These are phyloP conservation scores for Fusarium camptoceras DNA, from an alignment of 2,329 filamentous ascomycete species.

Conservation along the genomic window DNA sequence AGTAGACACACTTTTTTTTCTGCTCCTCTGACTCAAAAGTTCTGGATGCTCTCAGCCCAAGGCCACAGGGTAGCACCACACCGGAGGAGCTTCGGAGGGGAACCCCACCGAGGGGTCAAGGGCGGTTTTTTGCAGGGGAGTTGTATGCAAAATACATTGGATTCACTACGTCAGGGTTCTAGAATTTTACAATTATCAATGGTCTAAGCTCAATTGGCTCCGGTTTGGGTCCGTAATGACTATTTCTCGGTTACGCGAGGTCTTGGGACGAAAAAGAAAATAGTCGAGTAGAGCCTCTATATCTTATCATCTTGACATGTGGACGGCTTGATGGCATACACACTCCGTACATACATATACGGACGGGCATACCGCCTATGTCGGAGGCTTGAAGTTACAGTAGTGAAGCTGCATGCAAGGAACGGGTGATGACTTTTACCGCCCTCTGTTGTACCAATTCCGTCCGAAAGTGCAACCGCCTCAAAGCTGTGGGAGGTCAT, in stretches of 20 bases:
- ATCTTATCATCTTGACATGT: neutral
- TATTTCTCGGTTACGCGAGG: constrained; percentile 18
- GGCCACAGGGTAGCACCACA: constrained; percentile 13
- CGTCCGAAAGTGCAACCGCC: constrained; percentile 20
- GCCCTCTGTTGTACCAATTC: constrained; percentile 4
- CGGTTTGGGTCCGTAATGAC: constrained; percentile 21
- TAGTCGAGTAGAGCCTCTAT: neutral
- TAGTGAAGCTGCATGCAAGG: constrained; percentile 22
- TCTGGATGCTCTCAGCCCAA: constrained; percentile 16
- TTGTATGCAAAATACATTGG: constrained; percentile 30
- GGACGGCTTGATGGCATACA: neutral
- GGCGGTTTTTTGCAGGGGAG: constrained; percentile 22
- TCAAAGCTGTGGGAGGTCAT: constrained; percentile 14
- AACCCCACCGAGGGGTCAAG: constrained; percentile 46
- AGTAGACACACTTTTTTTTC: constrained; percentile 27
- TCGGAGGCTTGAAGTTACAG: constrained; percentile 10
- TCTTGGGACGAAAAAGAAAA: neutral
- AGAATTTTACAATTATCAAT: constrained; percentile 47
- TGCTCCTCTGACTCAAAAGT: constrained; percentile 34
- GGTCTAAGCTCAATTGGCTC: constrained; percentile 45
- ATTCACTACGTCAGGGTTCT: constrained; percentile 44
- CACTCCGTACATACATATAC: neutral
- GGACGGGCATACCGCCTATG: constrained; percentile 7
- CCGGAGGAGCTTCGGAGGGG: constrained; percentile 49
- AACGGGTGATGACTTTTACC: constrained; percentile 31